Evolutionary conservation across 352 stramenopile species (phyloP), one percentile per base, ranked within the genome.

Genomic region (Phytophthora colocasiae): DNA sequence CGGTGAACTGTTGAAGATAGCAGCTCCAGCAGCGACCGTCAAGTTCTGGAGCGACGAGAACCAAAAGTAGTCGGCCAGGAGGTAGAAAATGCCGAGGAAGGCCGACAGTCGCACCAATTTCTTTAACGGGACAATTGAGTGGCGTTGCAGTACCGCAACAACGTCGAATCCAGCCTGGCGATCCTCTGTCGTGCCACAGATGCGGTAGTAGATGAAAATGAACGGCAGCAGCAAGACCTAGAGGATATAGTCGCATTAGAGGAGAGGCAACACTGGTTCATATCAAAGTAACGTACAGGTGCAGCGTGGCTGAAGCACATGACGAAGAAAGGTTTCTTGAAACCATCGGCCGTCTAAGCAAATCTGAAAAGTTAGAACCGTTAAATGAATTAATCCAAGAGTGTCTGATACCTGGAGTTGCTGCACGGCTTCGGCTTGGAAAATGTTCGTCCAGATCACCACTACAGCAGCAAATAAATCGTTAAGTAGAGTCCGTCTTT

Each of bases 1-100:
- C 29, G 81, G 81, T 14, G 78, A 81, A 53, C 69, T 77, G 56
- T 87, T 90, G 77, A 84, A 87, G 56, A 90, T 85, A 9, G 78
- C 77, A 0, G 71, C 77, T 24, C 78, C 78, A 2, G 75, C 73
- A 7, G 72, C 70, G 9, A 88, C 78, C 39, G 66, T 88, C 56
- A 88, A 59, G 57, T 69, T 72, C 19, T 70, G 50, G 4, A 90
- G 57, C 26, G 81, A 68, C 0, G 75, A 69, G 60, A 80, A 90
- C 81, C 78, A 88, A 57, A 90, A 87, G 72, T 85, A 90, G 59
- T 90, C 81, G 2, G 66, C 53, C 10, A 73, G 19, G 14, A 73
- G 55, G 53, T 69, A 73, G 53, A 85, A 83, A 10, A 78, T 19
- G 9, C 73, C 75, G 24, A 89, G 71, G 41, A 76, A 81, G 1